These are phyloP conservation scores for Teratosphaeria gauchensis DNA, from an alignment of 2,329 filamentous ascomycete species.

Conservation along the genomic window DNA sequence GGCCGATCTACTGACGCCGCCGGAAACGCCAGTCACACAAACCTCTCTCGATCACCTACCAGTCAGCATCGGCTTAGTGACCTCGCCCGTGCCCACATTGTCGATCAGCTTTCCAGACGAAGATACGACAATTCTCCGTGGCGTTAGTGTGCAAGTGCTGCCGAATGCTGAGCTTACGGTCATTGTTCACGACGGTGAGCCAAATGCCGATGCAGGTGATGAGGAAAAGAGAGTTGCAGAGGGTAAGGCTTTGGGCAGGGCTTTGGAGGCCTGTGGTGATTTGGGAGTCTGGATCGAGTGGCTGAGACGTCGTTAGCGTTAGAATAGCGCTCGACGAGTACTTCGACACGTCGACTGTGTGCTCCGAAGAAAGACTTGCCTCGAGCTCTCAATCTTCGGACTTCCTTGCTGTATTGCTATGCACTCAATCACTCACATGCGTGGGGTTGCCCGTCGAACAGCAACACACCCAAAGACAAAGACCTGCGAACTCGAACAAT, in stretches of 20 bases:
- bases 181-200: neutral
- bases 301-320: conserved; percentile 2
- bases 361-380: too few relatives aligned
- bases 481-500: neutral
- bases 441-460: neutral
- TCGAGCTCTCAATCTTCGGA: neutral
- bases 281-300: conserved; percentile 45
- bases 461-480: neutral
- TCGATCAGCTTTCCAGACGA: conserved; percentile 18
- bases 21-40: neutral
- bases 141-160: conserved; percentile 50
- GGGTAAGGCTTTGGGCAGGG: conserved; percentile 30
- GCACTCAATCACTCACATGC: neutral
- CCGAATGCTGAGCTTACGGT: conserved; percentile 52
- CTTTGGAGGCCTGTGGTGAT: conserved; percentile 40
- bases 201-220: conserved; percentile 14
- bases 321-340: neutral
- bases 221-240: conserved; percentile 18
- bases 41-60: conserved; percentile 2
- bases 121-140: conserved; percentile 41
- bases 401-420: neutral
- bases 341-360: neutral
- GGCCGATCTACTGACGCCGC: conserved; percentile 8
- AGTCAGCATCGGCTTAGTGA: conserved; percentile 25
- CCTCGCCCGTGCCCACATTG: conserved; percentile 23